Conservation (phyloP, 2,329 filamentous ascomycete genomes). For the Zasmidium angulare region DNA sequence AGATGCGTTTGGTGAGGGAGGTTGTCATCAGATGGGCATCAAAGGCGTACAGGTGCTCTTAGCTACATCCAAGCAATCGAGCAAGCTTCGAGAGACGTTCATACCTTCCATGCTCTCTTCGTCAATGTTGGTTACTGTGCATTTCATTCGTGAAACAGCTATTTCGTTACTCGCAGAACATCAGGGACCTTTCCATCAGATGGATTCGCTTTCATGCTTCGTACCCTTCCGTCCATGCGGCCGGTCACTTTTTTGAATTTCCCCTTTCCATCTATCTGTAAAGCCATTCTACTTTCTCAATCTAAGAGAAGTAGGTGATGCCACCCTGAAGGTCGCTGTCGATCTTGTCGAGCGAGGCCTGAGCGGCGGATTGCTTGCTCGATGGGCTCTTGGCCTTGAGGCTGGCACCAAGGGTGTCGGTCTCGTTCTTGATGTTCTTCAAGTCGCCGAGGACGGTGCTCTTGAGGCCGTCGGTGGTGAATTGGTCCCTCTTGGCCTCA, state of each 20-base stretch:
- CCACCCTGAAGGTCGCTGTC: conserved; percentile 36
- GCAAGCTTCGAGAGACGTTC: no score
- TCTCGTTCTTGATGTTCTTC: conserved; percentile 12
- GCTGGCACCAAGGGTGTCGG: conserved; percentile 13
- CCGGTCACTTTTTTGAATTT: neutral
- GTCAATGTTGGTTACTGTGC: no score
- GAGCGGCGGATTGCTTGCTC: conserved; percentile 11
- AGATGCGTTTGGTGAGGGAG: no score
- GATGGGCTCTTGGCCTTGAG: conserved; percentile 15
- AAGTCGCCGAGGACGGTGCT: conserved; percentile 16
- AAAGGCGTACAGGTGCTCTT: no score
- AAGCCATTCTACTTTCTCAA: neutral
- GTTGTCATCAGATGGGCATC: no score
- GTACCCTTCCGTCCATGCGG: no score
- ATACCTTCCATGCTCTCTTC: no score
- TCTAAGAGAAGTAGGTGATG: conserved; percentile 10
- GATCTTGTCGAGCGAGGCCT: conserved; percentile 35
- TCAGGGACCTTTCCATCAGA: neutral
- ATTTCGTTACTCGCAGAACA: neutral
- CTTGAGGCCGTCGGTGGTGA: conserved; percentile 13
- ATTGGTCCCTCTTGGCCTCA: conserved; percentile 19
- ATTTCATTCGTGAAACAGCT: neutral
- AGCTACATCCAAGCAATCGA: no score
- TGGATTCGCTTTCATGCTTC: neutral
- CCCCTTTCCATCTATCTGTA: neutral